These are phyloP conservation scores for Salix caprea DNA, from an alignment of 345 rosid species.

Conservation along the genomic window DNA sequence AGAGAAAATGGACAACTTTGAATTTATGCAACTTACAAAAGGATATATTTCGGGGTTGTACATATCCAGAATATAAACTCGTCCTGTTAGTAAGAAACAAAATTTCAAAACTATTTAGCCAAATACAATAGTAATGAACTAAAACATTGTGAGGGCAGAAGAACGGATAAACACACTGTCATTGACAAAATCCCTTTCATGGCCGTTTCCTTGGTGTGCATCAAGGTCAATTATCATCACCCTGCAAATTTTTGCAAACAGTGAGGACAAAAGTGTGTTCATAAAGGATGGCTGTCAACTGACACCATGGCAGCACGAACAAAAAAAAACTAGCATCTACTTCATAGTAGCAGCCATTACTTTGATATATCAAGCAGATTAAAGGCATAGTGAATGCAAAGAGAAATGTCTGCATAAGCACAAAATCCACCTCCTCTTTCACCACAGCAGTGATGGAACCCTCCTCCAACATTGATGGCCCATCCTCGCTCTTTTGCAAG, in stretches of 20 bases:
- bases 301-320: conserved; percentile 2
- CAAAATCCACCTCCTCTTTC: conserved; percentile 87
- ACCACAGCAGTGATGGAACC: conserved; percentile 92
- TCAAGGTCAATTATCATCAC: conserved; percentile 97
- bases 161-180: conserved; percentile 49
- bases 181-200: conserved; percentile 73
- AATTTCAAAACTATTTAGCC: conserved; percentile 7
- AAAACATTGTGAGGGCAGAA: conserved; percentile 9
- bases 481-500: conserved; percentile 86
- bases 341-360: conserved; percentile 24
- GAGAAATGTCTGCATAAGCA: conserved; percentile 88
- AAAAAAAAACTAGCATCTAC: conserved; percentile 7
- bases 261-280: conserved; percentile 6
- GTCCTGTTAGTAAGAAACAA: conserved; percentile 40
- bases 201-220: conserved; percentile 99
- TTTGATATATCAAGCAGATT: conserved; percentile 61
- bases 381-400: conserved; percentile 78
- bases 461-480: conserved; percentile 96
- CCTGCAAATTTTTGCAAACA: conserved; percentile 38
- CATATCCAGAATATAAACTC: conserved; percentile 84
- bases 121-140: conserved; percentile 7
- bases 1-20: conserved; percentile 1
- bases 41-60: conserved; percentile 89
- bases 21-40: conserved; percentile 47
- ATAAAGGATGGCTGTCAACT: neutral